A percentile compares a stretch with the other conserved stretches of the same genome.
Evolutionary conservation across 1,284 basidiomycete genomes (phyloP).

Genomic region (Leccinum solheimii): DNA sequence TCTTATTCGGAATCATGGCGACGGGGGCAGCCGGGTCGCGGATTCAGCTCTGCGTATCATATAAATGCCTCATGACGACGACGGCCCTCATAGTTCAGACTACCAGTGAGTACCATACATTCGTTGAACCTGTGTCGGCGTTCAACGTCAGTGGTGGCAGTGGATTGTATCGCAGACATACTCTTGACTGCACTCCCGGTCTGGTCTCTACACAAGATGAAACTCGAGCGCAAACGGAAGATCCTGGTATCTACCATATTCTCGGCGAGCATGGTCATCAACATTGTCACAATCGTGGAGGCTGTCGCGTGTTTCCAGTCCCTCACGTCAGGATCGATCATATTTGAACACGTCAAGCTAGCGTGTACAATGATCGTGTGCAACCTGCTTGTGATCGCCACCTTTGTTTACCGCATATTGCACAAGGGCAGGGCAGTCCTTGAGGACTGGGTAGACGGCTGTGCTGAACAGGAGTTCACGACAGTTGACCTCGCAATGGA

Average conservation of each 20-base stretch:
- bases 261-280: slow-evolving; percentile 28
- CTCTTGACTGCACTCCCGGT: slow-evolving; percentile 21
- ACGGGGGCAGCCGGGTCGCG: slow-evolving; percentile 11
- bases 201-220: slow-evolving; percentile 14
- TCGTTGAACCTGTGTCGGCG: neutral
- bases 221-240: slow-evolving; percentile 13
- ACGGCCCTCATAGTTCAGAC: slow-evolving; percentile 17
- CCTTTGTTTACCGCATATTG: slow-evolving; percentile 24
- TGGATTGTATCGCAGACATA: slow-evolving; percentile 21
- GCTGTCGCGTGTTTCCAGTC: slow-evolving; percentile 5
- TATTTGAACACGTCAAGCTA: slow-evolving; percentile 28
- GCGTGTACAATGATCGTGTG: slow-evolving; percentile 31
- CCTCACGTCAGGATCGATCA: slow-evolving; percentile 15
- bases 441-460: neutral
- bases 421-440: slow-evolving; percentile 2
- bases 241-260: slow-evolving; percentile 21
- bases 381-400: slow-evolving; percentile 31
- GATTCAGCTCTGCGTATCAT: slow-evolving; percentile 15
- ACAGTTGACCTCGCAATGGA: slow-evolving; percentile 14
- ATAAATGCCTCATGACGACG: slow-evolving; percentile 15
- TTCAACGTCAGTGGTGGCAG: slow-evolving; percentile 16
- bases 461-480: slow-evolving; percentile 9
- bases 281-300: slow-evolving; percentile 19
- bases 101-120: slow-evolving; percentile 15
- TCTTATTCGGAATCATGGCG: slow-evolving; percentile 19